Percentiles rank a stretch among this genome's conserved stretches.
Conservation (phyloP, 2,329 filamentous ascomycete genomes). For the Aspergillus novoparasiticus region DNA sequence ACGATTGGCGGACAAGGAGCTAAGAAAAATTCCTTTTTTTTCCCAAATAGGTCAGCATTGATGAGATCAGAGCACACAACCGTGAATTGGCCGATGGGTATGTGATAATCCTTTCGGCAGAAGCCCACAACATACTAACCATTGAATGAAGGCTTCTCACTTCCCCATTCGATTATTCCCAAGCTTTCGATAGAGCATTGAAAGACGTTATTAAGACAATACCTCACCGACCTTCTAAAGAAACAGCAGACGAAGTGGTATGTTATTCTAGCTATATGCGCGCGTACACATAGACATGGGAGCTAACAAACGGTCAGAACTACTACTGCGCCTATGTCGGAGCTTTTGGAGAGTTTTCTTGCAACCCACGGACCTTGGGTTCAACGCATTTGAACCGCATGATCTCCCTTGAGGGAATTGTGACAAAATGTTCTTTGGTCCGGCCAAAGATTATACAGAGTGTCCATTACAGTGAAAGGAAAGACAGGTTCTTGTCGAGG, state of each 20-base stretch:
- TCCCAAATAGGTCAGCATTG: conserved; percentile 67
- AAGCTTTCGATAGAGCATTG: conserved; percentile 87
- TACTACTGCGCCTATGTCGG: conserved; percentile 98
- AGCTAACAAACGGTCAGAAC: conserved; percentile 28
- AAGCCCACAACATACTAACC: conserved; percentile 14
- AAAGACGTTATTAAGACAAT: conserved; percentile 85
- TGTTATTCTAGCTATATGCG: conserved; percentile 17
- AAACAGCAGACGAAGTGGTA: conserved; percentile 74
- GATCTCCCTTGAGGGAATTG: conserved; percentile 96
- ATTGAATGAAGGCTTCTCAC: conserved; percentile 64
- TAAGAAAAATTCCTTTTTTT: conserved; percentile 10
- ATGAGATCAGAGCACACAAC: conserved; percentile 88
- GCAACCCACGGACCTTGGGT: conserved; percentile 89
- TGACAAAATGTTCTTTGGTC: conserved; percentile 93
- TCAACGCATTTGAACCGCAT: conserved; percentile 91
- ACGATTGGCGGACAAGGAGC: neutral
- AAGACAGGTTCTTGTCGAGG: conserved; percentile 81
- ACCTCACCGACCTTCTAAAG: conserved; percentile 72
- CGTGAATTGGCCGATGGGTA: conserved; percentile 74
- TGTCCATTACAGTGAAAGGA: conserved; percentile 90
- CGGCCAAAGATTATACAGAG: conserved; percentile 97
- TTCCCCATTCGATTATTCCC: conserved; percentile 82
- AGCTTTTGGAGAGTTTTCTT: conserved; percentile 91
- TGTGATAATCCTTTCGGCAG: neutral
- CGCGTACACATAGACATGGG: neutral